These are phyloP conservation scores for Ilyonectria mors-panacis DNA, from an alignment of 2,329 filamentous ascomycete species.

Conservation along the genomic window DNA sequence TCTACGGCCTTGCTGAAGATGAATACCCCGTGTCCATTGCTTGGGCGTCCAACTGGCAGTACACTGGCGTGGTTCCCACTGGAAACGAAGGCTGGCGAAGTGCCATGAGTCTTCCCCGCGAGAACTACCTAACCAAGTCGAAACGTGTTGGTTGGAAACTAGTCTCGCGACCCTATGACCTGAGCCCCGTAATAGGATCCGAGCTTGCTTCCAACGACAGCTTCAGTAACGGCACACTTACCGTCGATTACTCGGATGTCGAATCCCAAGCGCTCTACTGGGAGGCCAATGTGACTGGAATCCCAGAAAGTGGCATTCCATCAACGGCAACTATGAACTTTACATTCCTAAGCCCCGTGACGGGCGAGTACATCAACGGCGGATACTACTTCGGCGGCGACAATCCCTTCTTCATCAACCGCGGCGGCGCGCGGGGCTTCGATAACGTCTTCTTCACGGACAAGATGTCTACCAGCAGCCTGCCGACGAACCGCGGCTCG, in stretches of 20 bases:
- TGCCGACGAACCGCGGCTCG: constrained; percentile 26
- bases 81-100: constrained; percentile 52
- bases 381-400: constrained; percentile 49
- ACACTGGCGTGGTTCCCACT: constrained; percentile 50
- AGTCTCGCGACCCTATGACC: constrained; percentile 64
- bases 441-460: constrained; percentile 53
- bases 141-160: constrained; percentile 67
- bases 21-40: constrained; percentile 52
- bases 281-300: constrained; percentile 65
- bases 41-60: constrained; percentile 56
- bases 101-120: constrained; percentile 58
- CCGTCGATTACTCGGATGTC: constrained; percentile 63
- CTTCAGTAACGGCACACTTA: constrained; percentile 63
- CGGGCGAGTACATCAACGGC: constrained; percentile 46
- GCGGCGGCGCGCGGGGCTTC: constrained; percentile 47
- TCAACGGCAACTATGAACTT: constrained; percentile 49
- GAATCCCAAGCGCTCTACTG: constrained; percentile 66
- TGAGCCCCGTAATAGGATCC: constrained; percentile 61
- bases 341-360: constrained; percentile 42
- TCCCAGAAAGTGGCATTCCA: constrained; percentile 37
- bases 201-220: constrained; percentile 60
- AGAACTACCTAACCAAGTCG: constrained; percentile 66
- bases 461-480: constrained; percentile 46
- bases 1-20: constrained; percentile 44
- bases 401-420: constrained; percentile 49